Evolutionary conservation across 139 green algal species (phyloP), one percentile per base, ranked within the genome.

Genomic region (Haematococcus lacustris): DNA sequence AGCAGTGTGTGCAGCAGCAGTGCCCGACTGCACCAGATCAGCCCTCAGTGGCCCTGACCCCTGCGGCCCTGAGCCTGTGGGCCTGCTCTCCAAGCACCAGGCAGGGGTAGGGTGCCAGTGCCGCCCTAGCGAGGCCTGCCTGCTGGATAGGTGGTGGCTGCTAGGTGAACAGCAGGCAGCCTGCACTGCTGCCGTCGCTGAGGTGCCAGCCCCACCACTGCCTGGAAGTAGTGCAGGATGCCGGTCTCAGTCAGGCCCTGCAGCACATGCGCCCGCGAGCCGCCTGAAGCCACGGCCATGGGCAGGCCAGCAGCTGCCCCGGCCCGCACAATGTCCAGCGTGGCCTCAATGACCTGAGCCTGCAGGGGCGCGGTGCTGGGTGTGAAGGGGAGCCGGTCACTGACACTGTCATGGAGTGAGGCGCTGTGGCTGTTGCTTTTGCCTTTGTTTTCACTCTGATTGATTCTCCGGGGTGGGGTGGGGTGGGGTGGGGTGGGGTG

Each of bases 261-360:
- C 21, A 32, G 30, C 53, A 64, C 53, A 26, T 64, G 53, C 23
- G 30, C 23, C 53, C 53, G 53, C 33, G 53, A 35, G 53, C 81
- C 81, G 9, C 81, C 81, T 28, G 60, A 79, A 3, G 81, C 81
- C 34, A 86, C 68, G 25, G 73, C 81, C 59, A 81, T 76, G 40
- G 81, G 81, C 37, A 86, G 71, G 26, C 81, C 81, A 2, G 51
- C 51, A 3, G 64, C 64, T 3, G 51, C 35, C 13, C 64, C 70
- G 2, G 70, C 70, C 1, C 66, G 51, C 39, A 70, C 75, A 3
- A 80, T 73, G 40, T 70, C 70, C 3, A 73, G 23, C 0, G 76
- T 70, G 25, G 34, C 33, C 2, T 73, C 32, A n/a, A 80, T 80
- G 0, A 72, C 37, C 9, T 35, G 23, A 7, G 53, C 53, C 53